Conservation (phyloP, 345 rosid species). For the Heritiera fomes region DNA sequence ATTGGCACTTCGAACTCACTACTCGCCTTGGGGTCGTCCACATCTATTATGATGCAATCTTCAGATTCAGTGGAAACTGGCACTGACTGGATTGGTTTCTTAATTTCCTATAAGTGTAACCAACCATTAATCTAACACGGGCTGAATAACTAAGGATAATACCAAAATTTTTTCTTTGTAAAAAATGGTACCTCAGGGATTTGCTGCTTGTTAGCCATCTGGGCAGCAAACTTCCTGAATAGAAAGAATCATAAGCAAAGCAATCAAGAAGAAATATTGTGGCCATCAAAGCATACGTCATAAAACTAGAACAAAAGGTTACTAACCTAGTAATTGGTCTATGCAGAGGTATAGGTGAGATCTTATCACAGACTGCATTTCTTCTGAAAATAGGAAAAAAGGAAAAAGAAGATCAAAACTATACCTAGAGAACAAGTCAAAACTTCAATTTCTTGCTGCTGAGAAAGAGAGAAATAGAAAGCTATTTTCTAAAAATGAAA, state of each 20-base stretch:
- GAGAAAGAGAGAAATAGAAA: not conserved
- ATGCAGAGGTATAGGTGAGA: slow-evolving; percentile 54
- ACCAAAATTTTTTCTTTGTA: not conserved
- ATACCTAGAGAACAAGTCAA: not conserved
- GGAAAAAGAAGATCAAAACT: not conserved
- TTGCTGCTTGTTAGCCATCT: slow-evolving; percentile 67
- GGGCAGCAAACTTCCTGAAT: slow-evolving; percentile 78
- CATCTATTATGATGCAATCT: slow-evolving; percentile 38
- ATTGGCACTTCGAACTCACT: slow-evolving; percentile 65
- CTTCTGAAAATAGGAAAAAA: slow-evolving; percentile 34
- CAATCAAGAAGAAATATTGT: not conserved
- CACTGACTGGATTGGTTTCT: slow-evolving; percentile 33
- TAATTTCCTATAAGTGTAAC: slow-evolving; percentile 42
- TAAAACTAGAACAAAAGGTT: not conserved
- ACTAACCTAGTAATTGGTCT: slow-evolving; percentile 82
- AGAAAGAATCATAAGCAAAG: slow-evolving; percentile 19
- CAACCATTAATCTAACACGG: not conserved
- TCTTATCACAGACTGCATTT: slow-evolving; percentile 48
- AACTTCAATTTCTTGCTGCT: not conserved
- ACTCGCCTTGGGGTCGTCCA: slow-evolving; percentile 39
- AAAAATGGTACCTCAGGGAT: slow-evolving; percentile 46
- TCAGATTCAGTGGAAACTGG: slow-evolving; percentile 33
- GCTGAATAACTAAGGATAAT: slow-evolving; percentile 6
- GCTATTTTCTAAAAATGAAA: not conserved
- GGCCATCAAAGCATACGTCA: slow-evolving; percentile 6